Base-by-base conservation (phyloP, 495 filamentous ascomycete genomes). In the Hypoxylon lenormandii region DNA sequence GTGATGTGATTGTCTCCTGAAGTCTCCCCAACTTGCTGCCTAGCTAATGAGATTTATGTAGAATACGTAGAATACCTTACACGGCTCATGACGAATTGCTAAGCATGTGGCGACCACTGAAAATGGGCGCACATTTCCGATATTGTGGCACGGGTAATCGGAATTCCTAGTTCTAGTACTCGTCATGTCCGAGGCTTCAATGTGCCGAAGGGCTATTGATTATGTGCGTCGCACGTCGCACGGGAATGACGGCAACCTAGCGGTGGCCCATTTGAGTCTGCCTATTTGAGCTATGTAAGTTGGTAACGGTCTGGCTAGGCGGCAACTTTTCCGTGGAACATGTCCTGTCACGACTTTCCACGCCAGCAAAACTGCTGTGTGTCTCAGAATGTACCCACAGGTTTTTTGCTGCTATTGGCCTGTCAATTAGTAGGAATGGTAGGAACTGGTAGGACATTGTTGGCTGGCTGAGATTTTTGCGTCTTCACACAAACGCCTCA, bases 91-190 rank as follows among this genome's bases (percentile, higher is more conserved):
- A 54, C 48, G 54, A 69, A 69, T 69, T 59, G 58, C 26, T 19
- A 19, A 45, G 16, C 50, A 36, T 56, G 47, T 60, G 36, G 59
- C 38, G 53, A 49, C 59, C 23, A 64, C 50, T 43, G 59, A 45
- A 18, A 49, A 63, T 26, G 46, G 45, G 13, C 30, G 40, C 51
- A 28, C 26, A 40, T 52, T 43, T 70, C 60, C 60, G 51, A 70
- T 64, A 45, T 43, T 57, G 51, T 61, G 67, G 56, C 52, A 66
- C 68, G 68, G 68, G 47, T 71, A 71, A 71, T 71, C 68, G 68
- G 68, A 66, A 66, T 8, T 18, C 19, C 42, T 45, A 12, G 43
- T 26, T 40, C 19, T 6, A 45, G 42, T 28, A 55, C 4, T 65
- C 54, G 63, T 48, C 16, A 59, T 53, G 19, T 60, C 63, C 63